A percentile compares a stretch with the other conserved stretches of the same genome.
These are phyloP conservation scores for Populus ilicifolia DNA, from an alignment of 345 rosid genomes.

Conservation along the genomic window DNA sequence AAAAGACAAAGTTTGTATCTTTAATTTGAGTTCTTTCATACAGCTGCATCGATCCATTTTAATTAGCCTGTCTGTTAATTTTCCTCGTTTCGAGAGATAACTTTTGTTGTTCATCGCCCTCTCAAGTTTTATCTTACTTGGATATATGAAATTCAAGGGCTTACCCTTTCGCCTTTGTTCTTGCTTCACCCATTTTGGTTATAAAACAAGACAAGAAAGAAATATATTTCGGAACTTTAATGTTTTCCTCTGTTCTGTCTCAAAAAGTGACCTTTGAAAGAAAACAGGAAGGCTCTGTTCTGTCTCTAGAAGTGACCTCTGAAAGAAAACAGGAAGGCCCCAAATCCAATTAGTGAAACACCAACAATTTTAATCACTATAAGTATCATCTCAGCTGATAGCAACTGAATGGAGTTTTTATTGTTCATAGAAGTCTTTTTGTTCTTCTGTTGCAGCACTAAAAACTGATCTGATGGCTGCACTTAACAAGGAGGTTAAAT, in stretches of 20 bases:
- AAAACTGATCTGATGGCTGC: constrained; percentile 72
- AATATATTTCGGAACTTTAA: background rate
- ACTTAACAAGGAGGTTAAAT: constrained; percentile 73
- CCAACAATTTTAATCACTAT: background rate
- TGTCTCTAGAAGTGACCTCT: too few species aligned
- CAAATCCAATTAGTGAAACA: background rate
- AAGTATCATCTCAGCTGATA: background rate
- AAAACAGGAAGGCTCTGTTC: background rate
- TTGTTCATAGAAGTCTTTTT: background rate
- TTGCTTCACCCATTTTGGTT: background rate
- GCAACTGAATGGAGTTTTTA: background rate
- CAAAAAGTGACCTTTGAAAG: background rate
- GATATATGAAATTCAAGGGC: background rate
- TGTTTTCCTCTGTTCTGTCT: background rate
- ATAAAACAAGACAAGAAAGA: background rate
- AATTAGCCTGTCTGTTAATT: background rate
- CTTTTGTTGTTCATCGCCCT: background rate
- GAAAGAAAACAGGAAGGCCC: background rate
- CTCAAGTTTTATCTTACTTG: background rate
- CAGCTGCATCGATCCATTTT: background rate
- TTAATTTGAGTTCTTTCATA: background rate
- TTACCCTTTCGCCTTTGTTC: background rate
- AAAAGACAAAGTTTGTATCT: background rate
- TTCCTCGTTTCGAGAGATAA: background rate
- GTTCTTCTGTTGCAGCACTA: constrained; percentile 45